Evolutionary conservation across 768 basidiomycete genomes (phyloP).

Genomic region (Favolaschia claudopus): DNA sequence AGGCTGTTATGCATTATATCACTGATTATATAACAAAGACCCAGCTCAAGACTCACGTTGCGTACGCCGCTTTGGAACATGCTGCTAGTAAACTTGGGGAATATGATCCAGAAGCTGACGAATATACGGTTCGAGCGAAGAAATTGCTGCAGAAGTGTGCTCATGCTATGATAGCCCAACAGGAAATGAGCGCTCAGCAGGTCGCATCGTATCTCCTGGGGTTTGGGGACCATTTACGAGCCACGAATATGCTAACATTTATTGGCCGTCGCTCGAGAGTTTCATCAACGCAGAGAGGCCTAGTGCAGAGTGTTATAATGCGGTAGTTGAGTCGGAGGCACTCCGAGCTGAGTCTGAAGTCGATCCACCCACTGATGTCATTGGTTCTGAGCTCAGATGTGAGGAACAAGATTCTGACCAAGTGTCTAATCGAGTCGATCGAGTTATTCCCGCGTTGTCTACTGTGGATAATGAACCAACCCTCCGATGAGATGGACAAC

Average conservation of each 20-base stretch:
- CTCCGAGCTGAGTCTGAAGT: too few species aligned
- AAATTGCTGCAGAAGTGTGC: slow-evolving; percentile 29
- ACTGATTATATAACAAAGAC: slow-evolving; percentile 43
- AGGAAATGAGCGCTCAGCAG: slow-evolving; percentile 28
- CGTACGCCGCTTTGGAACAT: slow-evolving; percentile 12
- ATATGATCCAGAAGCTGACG: not conserved
- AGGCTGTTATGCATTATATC: slow-evolving; percentile 38
- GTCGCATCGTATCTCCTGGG: slow-evolving; percentile 25
- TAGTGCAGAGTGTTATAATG: too few species aligned
- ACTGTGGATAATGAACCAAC: too few species aligned
- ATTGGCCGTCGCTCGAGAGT: slow-evolving; percentile 16
- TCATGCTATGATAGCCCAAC: slow-evolving; percentile 16
- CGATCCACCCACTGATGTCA: too few species aligned
- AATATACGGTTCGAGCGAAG: slow-evolving; percentile 13
- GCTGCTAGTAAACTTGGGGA: slow-evolving; percentile 22
- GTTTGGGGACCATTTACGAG: slow-evolving; percentile 24
- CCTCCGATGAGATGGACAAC: too few species aligned
- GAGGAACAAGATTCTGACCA: too few species aligned
- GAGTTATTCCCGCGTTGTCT: too few species aligned
- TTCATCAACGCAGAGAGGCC: too few species aligned
- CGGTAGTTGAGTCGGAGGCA: too few species aligned
- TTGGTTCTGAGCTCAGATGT: too few species aligned
- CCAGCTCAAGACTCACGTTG: slow-evolving; percentile 25
- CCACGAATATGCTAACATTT: slow-evolving; percentile 14
- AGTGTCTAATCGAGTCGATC: too few species aligned